Evolutionary conservation across 164 flowering plant genomes (phyloP).

Genomic region (Aristolochia contorta): DNA sequence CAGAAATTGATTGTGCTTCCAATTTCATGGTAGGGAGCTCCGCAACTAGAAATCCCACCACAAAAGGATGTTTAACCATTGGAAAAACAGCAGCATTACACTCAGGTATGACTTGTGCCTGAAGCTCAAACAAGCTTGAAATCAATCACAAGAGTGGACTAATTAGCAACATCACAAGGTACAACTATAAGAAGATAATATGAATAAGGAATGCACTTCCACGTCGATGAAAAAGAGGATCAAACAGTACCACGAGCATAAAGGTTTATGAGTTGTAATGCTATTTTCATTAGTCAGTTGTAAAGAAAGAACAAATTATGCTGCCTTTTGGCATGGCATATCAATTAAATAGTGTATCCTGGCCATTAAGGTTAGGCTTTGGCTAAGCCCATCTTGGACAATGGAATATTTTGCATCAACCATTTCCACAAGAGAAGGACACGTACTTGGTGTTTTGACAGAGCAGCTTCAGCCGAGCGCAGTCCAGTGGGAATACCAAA

Average conservation of each 20-base stretch:
- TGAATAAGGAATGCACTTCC: too few relatives aligned
- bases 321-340: too few relatives aligned
- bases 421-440: not conserved
- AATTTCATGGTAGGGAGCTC: slow-evolving; percentile 51
- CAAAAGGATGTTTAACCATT: slow-evolving; percentile 86
- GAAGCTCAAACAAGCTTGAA: slow-evolving; percentile 13
- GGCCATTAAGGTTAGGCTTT: too few relatives aligned
- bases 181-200: too few relatives aligned
- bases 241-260: not conserved
- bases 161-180: too few relatives aligned
- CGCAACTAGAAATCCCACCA: slow-evolving; percentile 93
- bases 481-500: slow-evolving; percentile 71
- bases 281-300: too few relatives aligned
- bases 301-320: too few relatives aligned
- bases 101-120: slow-evolving; percentile 66
- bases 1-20: slow-evolving; percentile 1
- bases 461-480: slow-evolving; percentile 77
- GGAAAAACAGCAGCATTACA: slow-evolving; percentile 73
- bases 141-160: not conserved
- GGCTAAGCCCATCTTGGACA: too few relatives aligned
- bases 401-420: too few relatives aligned
- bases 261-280: not conserved
- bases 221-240: not conserved
- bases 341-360: too few relatives aligned
- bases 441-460: slow-evolving; percentile 58